phyloP scores from a whole-genome alignment of 345 rosid genomes.

The Sisymbrium altissimum region DNA sequence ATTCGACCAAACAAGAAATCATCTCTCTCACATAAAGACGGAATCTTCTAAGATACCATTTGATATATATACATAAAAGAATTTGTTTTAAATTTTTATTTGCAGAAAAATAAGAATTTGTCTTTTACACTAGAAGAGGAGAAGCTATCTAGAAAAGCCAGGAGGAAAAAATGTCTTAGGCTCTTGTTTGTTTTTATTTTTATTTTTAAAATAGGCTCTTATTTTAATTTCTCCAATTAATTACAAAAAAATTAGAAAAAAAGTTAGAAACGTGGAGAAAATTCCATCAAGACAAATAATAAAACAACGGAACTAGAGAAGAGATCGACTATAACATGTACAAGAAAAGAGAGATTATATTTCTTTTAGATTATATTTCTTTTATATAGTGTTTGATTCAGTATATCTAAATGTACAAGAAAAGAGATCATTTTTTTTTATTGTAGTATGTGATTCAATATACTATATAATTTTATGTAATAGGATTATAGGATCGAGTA shows the following conservation, averaged over 20 bases:
- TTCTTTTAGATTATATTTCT: background rate
- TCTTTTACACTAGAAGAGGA: background rate
- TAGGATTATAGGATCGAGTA: background rate
- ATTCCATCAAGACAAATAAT: background rate
- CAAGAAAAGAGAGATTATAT: background rate
- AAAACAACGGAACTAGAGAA: background rate
- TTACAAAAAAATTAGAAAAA: background rate
- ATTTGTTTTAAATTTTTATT: background rate
- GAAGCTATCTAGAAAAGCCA: background rate
- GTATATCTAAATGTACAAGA: too few species aligned
- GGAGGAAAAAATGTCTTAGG: too few species aligned
- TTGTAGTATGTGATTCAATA: too few species aligned
- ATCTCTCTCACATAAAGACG: background rate
- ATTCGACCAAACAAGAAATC: conserved; percentile 25
- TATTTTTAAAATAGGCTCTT: too few species aligned
- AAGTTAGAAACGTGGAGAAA: background rate
- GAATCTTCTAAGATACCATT: conserved; percentile 2
- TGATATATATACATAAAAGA: background rate
- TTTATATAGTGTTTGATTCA: background rate
- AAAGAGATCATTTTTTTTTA: too few species aligned
- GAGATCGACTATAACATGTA: background rate
- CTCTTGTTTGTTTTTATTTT: too few species aligned
- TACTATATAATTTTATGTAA: background rate
- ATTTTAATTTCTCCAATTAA: background rate
- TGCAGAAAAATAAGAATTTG: background rate